These are phyloP conservation scores for Paecilomyces formosus DNA, from an alignment of 2,329 filamentous ascomycete species.

Conservation along the genomic window DNA sequence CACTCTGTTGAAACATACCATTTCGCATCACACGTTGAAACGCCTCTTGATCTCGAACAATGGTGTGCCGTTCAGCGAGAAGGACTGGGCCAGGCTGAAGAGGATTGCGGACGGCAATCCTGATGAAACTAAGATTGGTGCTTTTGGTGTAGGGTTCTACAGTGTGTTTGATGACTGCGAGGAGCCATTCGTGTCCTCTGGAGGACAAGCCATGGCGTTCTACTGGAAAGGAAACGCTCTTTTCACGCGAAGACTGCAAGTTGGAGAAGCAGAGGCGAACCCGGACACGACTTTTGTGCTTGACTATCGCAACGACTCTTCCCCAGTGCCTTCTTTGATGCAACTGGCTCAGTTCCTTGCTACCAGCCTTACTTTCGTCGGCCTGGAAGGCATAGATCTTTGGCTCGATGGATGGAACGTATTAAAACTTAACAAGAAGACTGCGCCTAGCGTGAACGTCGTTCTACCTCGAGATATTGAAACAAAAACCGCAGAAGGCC, in stretches of 20 bases:
- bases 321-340: constrained; percentile 76
- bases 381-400: constrained; percentile 77
- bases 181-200: constrained; percentile 92
- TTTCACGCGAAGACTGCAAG: constrained; percentile 77
- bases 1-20: constrained; percentile 70
- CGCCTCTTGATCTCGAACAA: constrained; percentile 90
- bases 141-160: constrained; percentile 97
- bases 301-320: constrained; percentile 84
- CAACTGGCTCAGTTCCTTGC: constrained; percentile 87
- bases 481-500: constrained; percentile 71
- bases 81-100: constrained; percentile 90
- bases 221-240: constrained; percentile 99
- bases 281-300: constrained; percentile 85
- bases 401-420: constrained; percentile 84
- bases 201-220: constrained; percentile 89
- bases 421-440: constrained; percentile 72
- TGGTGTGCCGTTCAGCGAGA: constrained; percentile 76
- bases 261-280: constrained; percentile 60
- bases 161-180: constrained; percentile 98
- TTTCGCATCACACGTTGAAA: constrained; percentile 77
- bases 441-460: constrained; percentile 67
- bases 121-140: constrained; percentile 97
- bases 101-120: constrained; percentile 98
- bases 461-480: constrained; percentile 71
- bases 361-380: constrained; percentile 92